These are phyloP conservation scores for Trametes cinnabarina DNA, from an alignment of 768 basidiomycete genomes.

Conservation along the genomic window DNA sequence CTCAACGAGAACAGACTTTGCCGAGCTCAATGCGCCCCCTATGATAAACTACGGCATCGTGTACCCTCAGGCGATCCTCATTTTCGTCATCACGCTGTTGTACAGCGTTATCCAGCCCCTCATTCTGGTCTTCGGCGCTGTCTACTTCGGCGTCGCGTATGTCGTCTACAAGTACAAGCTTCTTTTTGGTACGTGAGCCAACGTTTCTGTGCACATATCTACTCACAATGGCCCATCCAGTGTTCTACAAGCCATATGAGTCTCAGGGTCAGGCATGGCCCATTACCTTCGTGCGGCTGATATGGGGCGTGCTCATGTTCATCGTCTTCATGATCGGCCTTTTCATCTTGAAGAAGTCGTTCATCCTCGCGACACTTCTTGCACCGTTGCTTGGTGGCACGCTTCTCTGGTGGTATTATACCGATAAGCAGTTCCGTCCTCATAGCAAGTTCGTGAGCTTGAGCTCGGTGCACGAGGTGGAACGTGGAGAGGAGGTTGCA, in stretches of 20 bases:
- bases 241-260: slow-evolving; percentile 98
- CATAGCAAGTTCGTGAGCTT: slow-evolving; percentile 82
- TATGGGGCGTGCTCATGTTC: slow-evolving; percentile 92
- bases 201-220: background rate
- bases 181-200: slow-evolving; percentile 69
- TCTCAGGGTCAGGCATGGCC: slow-evolving; percentile 98
- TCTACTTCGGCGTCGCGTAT: slow-evolving; percentile 96
- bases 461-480: slow-evolving; percentile 84
- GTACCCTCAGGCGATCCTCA: slow-evolving; percentile 93
- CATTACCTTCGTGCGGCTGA: slow-evolving; percentile 86
- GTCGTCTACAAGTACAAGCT: slow-evolving; percentile 98
- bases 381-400: slow-evolving; percentile 77
- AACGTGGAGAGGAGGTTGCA: slow-evolving; percentile 82
- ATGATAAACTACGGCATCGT: slow-evolving; percentile 98
- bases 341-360: slow-evolving; percentile 69
- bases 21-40: slow-evolving; percentile 94
- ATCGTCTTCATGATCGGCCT: slow-evolving; percentile 96
- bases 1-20: slow-evolving; percentile 61
- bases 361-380: slow-evolving; percentile 59
- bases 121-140: slow-evolving; percentile 90
- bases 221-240: slow-evolving; percentile 38
- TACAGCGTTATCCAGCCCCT: slow-evolving; percentile 96
- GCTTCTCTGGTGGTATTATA: slow-evolving; percentile 77
- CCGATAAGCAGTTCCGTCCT: slow-evolving; percentile 62
- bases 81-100: slow-evolving; percentile 91